Percentiles rank a stretch among this genome's conserved stretches.
Conservation (phyloP, 2,329 filamentous ascomycete genomes). For the Microdochium bolleyi region DNA sequence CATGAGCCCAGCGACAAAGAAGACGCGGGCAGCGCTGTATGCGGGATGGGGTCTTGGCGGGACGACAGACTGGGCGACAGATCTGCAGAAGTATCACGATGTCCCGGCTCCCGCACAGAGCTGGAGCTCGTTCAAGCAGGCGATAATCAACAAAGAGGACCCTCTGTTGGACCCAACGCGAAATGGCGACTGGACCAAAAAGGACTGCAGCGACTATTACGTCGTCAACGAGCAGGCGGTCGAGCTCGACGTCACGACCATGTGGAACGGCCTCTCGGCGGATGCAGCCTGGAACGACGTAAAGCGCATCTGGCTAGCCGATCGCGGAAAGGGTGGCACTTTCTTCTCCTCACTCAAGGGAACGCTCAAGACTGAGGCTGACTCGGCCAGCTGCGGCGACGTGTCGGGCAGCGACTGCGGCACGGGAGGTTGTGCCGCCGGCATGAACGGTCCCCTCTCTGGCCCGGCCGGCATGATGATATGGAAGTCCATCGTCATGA, state of each 20-base stretch:
- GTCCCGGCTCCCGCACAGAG: slow-evolving; percentile 5
- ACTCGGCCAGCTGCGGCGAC: slow-evolving; percentile 4
- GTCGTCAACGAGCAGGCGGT: background rate
- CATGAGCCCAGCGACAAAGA: slow-evolving; percentile 8
- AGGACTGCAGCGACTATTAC: background rate
- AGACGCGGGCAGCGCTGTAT: slow-evolving; percentile 5
- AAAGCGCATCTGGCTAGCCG: slow-evolving; percentile 10
- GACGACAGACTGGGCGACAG: slow-evolving; percentile 16
- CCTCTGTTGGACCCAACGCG: slow-evolving; percentile 3
- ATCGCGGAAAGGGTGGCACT: slow-evolving; percentile 3
- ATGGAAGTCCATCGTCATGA: slow-evolving; percentile 10
- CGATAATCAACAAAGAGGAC: slow-evolving; percentile 1
- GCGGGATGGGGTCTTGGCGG: slow-evolving; percentile 7
- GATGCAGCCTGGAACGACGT: slow-evolving; percentile 17
- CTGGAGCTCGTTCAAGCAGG: slow-evolving; percentile 9
- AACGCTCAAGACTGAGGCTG: background rate
- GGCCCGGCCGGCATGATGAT: slow-evolving; percentile 9
- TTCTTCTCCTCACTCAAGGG: slow-evolving; percentile 9
- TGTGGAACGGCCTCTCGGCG: slow-evolving; percentile 15
- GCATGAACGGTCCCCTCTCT: background rate
- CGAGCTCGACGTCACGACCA: slow-evolving; percentile 4
- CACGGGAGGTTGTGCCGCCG: background rate
- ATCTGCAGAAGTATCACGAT: slow-evolving; percentile 13
- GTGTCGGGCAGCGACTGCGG: background rate
- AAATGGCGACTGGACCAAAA: slow-evolving; percentile 9